A percentile compares a stretch with the other conserved stretches of the same genome.
Evolutionary conservation across 441 rosid genomes (phyloP).

Genomic region (Pelargonium myrrhifolium): DNA sequence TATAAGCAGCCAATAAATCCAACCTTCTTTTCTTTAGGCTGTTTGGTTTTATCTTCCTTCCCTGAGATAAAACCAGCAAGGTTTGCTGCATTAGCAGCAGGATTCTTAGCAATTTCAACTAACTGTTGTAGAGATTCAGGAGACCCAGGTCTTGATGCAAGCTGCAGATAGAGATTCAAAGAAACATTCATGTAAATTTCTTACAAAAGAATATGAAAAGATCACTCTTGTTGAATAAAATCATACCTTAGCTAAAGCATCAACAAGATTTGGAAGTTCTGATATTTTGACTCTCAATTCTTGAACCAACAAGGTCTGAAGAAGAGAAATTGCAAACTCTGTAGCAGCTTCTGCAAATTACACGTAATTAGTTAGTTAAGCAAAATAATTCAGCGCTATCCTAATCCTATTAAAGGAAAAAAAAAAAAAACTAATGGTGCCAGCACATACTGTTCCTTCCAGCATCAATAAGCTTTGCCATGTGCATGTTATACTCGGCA

Average conservation of each 20-base stretch:
- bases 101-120: constrained; percentile 27
- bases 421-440: background rate
- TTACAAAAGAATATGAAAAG: background rate
- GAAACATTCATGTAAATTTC: background rate
- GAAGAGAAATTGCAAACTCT: constrained; percentile 29
- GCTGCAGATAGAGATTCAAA: constrained; percentile 13
- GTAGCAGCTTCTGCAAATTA: constrained; percentile 29
- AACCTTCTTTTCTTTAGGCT: constrained; percentile 22
- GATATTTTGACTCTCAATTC: constrained; percentile 25
- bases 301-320: constrained; percentile 25
- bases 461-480: constrained; percentile 33
- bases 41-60: constrained; percentile 26
- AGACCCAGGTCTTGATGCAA: constrained; percentile 23
- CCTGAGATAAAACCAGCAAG: constrained; percentile 16
- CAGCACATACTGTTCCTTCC: constrained; percentile 28
- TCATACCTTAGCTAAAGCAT: constrained; percentile 26
- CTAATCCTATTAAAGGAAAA: background rate
- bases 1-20: background rate
- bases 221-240: background rate
- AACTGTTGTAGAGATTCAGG: constrained; percentile 28
- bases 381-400: constrained; percentile 2
- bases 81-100: constrained; percentile 16
- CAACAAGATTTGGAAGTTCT: constrained; percentile 29
- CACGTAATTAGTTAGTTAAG: constrained; percentile 2
- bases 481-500: constrained; percentile 25